Conservation (phyloP, 2,329 filamentous ascomycete species). For the Huntiella bhutanensis region DNA sequence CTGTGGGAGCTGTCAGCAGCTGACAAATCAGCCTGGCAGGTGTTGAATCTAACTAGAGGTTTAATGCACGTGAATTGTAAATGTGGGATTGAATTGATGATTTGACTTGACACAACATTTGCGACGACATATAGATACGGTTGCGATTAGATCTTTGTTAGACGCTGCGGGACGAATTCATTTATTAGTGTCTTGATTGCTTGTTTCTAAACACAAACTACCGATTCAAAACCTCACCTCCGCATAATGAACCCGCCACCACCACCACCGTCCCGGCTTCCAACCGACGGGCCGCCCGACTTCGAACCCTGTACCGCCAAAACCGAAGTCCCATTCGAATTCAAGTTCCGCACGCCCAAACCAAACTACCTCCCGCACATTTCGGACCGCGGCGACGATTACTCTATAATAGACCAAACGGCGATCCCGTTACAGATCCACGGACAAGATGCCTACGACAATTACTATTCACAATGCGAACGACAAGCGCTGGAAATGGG, state of each 20-base stretch:
- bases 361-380: slow-evolving; percentile 42
- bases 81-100: not conserved
- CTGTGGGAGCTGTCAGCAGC: not conserved
- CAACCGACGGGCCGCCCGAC: slow-evolving; percentile 2
- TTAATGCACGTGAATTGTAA: too few species aligned
- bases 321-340: slow-evolving; percentile 22
- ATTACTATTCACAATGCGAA: slow-evolving; percentile 38
- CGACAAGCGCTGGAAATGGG: slow-evolving; percentile 40
- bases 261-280: slow-evolving; percentile 3
- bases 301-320: slow-evolving; percentile 14
- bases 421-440: slow-evolving; percentile 29
- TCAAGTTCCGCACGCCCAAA: slow-evolving; percentile 34
- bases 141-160: too few species aligned
- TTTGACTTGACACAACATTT: not conserved
- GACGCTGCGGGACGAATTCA: too few species aligned
- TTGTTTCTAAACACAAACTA: too few species aligned
- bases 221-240: too few species aligned
- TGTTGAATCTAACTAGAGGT: not conserved
- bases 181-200: too few species aligned
- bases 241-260: not conserved
- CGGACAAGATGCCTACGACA: slow-evolving; percentile 34
- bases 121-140: too few species aligned
- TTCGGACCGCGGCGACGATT: slow-evolving; percentile 30
- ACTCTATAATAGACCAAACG: slow-evolving; percentile 33
- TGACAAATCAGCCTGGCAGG: not conserved